Evolutionary conservation across 1,139 yeast species (phyloP), one percentile per base, ranked within the genome.

Genomic region (Meyerozyma sp.): DNA sequence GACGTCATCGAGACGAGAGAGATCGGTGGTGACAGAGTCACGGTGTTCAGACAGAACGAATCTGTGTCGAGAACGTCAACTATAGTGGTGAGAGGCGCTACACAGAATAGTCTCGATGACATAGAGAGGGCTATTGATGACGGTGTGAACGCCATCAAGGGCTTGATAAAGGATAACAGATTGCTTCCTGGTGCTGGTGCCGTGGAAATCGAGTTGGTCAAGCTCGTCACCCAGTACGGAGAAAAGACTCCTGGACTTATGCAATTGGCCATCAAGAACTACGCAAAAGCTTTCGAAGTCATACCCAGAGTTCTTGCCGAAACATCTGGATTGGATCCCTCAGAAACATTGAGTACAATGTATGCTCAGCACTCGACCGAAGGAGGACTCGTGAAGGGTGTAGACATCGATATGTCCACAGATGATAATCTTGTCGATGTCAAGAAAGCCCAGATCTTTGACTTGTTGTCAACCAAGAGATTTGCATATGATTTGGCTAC

Each of bases 101-200:
- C 98, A n/a, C 95, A 90, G 64, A 90, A 89, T 65, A 81, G 78
- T 61, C 73, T 93, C 59, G 98, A 94, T 57, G 98, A 93, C 61
- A 79, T 93, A 47, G 98, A 93, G 72, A 83, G 98, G 59, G 95
- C 98, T 43, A 89, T 93, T 51, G 98, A 93, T 62, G 98, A 93
- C 59, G 97, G 98, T 59, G 96, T 94, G 39, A 81, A 88, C 50
- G 89, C 95, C 26, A 82, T 93, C 55, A 94, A 93, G 68, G 94
- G 97, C 1, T 75, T 93, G 51, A 74, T 91, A 53, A 86, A 85
- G 63, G 93, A 85, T 59, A 72, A 79, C 48, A 79, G 90, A 52
- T 75, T 93, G 53, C 76, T 93, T 50, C 93, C 98, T 10, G 98
- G 98, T 50, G 98, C 98, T 0, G 98, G 98, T 56, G 93, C 97